Conservation (phyloP, 805 yeast genomes). For the Cyberlindnera mycetangii region DNA sequence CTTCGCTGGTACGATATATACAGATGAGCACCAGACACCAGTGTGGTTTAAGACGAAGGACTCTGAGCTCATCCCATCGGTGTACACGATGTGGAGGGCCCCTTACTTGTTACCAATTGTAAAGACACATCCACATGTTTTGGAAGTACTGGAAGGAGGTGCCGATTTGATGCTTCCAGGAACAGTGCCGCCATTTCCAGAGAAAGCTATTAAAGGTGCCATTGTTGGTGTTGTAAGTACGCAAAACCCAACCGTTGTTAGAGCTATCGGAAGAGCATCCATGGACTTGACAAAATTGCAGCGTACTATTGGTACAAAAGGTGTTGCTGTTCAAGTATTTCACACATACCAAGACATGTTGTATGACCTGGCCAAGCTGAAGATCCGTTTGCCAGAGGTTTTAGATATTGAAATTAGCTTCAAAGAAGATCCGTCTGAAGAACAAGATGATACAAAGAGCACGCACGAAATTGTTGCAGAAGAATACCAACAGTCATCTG, state of each 20-base stretch:
- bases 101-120: slow-evolving; percentile 67
- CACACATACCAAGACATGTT: slow-evolving; percentile 70
- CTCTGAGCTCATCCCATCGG: slow-evolving; percentile 60
- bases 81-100: slow-evolving; percentile 67
- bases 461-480: slow-evolving; percentile 3
- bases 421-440: slow-evolving; percentile 16
- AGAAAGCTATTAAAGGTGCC: slow-evolving; percentile 43
- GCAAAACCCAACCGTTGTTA: slow-evolving; percentile 55
- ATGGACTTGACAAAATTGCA: slow-evolving; percentile 43
- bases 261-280: slow-evolving; percentile 68
- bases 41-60: slow-evolving; percentile 67
- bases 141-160: slow-evolving; percentile 68
- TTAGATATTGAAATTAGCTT: slow-evolving; percentile 28
- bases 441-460: slow-evolving; percentile 11
- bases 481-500: slow-evolving; percentile 4
- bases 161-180: slow-evolving; percentile 84
- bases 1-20: slow-evolving; percentile 59
- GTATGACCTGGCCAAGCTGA: slow-evolving; percentile 45
- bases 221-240: slow-evolving; percentile 71
- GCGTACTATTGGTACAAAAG: slow-evolving; percentile 59
- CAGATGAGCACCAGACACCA: slow-evolving; percentile 63
- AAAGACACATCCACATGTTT: slow-evolving; percentile 69
- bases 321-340: slow-evolving; percentile 74
- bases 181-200: slow-evolving; percentile 47
- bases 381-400: slow-evolving; percentile 41